phyloP scores from a whole-genome alignment of 176 grass and related monocot genomes.

The Lolium rigidum region DNA sequence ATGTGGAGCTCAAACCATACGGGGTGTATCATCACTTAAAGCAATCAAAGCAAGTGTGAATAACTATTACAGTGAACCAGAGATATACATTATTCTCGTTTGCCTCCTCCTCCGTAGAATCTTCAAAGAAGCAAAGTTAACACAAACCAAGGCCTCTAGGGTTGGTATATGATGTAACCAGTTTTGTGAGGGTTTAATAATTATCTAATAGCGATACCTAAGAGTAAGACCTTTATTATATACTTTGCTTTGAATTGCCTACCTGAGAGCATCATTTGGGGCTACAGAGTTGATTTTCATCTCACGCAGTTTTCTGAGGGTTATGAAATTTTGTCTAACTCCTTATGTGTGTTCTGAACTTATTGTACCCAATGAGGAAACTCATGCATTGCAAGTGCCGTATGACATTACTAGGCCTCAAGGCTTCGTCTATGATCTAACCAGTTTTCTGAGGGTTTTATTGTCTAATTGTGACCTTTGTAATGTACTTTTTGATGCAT shows the following conservation, averaged over 20 bases:
- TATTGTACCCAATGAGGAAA: conserved; percentile 25
- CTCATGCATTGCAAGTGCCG: conserved; percentile 25
- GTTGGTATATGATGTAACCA: conserved; percentile 11
- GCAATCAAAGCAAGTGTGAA: not conserved
- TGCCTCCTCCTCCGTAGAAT: not conserved
- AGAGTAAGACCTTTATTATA: not conserved
- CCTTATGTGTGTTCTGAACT: not conserved
- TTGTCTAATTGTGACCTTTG: not conserved
- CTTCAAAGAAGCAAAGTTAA: conserved; percentile 11
- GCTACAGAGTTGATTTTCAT: not conserved
- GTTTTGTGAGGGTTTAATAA: conserved; percentile 18
- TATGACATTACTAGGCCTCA: conserved; percentile 31
- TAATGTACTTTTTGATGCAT: not conserved
- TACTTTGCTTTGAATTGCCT: not conserved
- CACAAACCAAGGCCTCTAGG: not conserved
- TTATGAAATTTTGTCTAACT: not conserved
- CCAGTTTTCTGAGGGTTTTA: not conserved
- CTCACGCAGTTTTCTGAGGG: not conserved
- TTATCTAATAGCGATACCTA: not conserved
- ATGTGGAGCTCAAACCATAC: not conserved
- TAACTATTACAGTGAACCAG: conserved; percentile 1
- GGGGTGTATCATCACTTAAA: conserved; percentile 21
- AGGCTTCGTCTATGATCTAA: conserved; percentile 4
- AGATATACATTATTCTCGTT: conserved; percentile 16
- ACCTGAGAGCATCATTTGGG: not conserved